Evolutionary conservation across 768 basidiomycete genomes (phyloP).

Genomic region (Kwoniella pini): DNA sequence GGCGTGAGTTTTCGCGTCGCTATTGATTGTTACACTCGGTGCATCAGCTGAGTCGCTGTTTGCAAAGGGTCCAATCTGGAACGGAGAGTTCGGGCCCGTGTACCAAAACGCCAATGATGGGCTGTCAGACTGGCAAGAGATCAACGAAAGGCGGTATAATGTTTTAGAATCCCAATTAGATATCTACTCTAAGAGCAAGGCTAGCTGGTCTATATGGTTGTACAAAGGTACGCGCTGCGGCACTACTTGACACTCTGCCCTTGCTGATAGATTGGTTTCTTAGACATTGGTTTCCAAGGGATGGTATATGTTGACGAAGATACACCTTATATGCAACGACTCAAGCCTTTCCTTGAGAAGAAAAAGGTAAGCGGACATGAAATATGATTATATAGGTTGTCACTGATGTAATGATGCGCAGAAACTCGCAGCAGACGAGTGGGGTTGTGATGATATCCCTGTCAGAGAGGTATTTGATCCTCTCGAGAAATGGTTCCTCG

Average conservation of each 20-base stretch:
- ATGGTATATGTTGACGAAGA: slow-evolving; percentile 72
- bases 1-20: slow-evolving; percentile 37
- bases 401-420: neutral
- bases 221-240: slow-evolving; percentile 64
- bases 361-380: slow-evolving; percentile 59
- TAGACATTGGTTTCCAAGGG: slow-evolving; percentile 54
- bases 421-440: slow-evolving; percentile 71
- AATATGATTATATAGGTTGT: neutral
- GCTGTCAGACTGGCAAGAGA: slow-evolving; percentile 63
- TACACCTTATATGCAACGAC: slow-evolving; percentile 69
- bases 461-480: slow-evolving; percentile 67
- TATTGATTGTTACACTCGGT: no score
- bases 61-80: slow-evolving; percentile 57
- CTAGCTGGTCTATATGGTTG: slow-evolving; percentile 77
- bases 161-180: slow-evolving; percentile 72
- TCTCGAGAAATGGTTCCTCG: slow-evolving; percentile 60
- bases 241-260: slow-evolving; percentile 65
- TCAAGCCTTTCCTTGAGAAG: slow-evolving; percentile 70
- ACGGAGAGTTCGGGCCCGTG: slow-evolving; percentile 83
- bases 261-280: slow-evolving; percentile 40
- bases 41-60: neutral
- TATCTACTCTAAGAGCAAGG: slow-evolving; percentile 65
- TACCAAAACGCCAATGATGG: slow-evolving; percentile 59
- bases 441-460: slow-evolving; percentile 68
- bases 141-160: slow-evolving; percentile 66